Evolutionary conservation across 129 eudicot genomes (phyloP).

Genomic region (Artemisia annua): DNA sequence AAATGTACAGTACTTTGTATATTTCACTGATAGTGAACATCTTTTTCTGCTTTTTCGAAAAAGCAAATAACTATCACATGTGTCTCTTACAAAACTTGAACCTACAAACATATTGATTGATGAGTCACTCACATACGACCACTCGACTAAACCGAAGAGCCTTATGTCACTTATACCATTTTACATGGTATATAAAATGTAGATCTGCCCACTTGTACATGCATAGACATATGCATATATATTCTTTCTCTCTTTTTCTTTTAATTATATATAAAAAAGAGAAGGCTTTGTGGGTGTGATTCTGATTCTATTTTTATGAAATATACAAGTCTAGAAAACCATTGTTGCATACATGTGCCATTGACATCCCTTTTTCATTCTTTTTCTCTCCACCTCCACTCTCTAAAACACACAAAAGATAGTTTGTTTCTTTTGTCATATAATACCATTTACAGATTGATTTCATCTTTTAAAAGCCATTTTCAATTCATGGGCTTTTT

Average conservation of each 20-base stretch:
- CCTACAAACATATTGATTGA: too few species aligned
- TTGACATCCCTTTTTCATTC: conserved; percentile 30
- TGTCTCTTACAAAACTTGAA: too few species aligned
- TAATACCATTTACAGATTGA: conserved; percentile 36
- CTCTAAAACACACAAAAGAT: conserved; percentile 11
- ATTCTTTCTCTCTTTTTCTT: neutral
- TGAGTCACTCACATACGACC: too few species aligned
- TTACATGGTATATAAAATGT: neutral
- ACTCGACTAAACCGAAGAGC: too few species aligned
- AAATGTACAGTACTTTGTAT: too few species aligned
- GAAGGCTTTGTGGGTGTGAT: conserved; percentile 25
- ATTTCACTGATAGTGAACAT: too few species aligned
- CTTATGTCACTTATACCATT: too few species aligned
- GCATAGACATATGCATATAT: neutral
- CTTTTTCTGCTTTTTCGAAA: too few species aligned
- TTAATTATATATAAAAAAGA: conserved; percentile 6
- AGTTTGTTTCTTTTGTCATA: conserved; percentile 23
- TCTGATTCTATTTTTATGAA: conserved; percentile 38
- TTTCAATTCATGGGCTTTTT: conserved; percentile 34
- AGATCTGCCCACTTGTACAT: neutral
- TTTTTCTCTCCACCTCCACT: conserved; percentile 35
- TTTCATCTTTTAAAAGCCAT: conserved; percentile 39
- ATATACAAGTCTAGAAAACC: conserved; percentile 27
- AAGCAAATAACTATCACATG: too few species aligned
- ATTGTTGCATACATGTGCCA: conserved; percentile 64